phyloP scores from a whole-genome alignment of 2,329 filamentous ascomycete species.

The Nannizzia gypsea region DNA sequence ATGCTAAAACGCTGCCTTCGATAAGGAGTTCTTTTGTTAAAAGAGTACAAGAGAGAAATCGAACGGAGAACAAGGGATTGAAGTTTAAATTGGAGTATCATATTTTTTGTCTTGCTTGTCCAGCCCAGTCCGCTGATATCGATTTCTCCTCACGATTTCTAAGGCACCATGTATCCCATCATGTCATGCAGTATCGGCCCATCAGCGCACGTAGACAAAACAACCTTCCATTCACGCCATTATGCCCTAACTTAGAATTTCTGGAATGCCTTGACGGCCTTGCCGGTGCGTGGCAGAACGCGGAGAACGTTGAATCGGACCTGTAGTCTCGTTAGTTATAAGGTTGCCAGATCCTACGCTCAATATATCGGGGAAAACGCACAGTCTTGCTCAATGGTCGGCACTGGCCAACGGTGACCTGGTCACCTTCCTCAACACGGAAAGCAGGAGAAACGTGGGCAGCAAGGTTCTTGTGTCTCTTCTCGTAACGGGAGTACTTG shows the following conservation, averaged over 20 bases:
- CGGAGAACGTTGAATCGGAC: constrained; percentile 99
- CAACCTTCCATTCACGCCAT: constrained; percentile 14
- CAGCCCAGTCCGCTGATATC: not conserved
- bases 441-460: constrained; percentile 98
- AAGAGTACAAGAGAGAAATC: not conserved
- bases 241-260: constrained; percentile 68
- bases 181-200: constrained; percentile 3
- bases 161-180: constrained; percentile 4
- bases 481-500: constrained; percentile 99
- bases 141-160: constrained; percentile 7
- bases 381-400: constrained; percentile 99
- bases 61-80: not conserved
- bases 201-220: constrained; percentile 6
- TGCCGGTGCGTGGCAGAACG: constrained; percentile 93
- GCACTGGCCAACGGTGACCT: constrained; percentile 99
- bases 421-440: constrained; percentile 99
- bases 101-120: constrained; percentile 2
- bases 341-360: not conserved
- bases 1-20: not conserved
- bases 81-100: constrained; percentile 3
- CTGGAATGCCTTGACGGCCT: constrained; percentile 92
- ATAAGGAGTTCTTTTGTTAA: not conserved
- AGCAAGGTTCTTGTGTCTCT: constrained; percentile 99
- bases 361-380: constrained; percentile 44
- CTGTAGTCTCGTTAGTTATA: constrained; percentile 34